A percentile compares a stretch with the other conserved stretches of the same genome.
These are phyloP conservation scores for Diversispora eburnea DNA, from an alignment of 192 early-diverging fungal genomes.

Conservation along the genomic window DNA sequence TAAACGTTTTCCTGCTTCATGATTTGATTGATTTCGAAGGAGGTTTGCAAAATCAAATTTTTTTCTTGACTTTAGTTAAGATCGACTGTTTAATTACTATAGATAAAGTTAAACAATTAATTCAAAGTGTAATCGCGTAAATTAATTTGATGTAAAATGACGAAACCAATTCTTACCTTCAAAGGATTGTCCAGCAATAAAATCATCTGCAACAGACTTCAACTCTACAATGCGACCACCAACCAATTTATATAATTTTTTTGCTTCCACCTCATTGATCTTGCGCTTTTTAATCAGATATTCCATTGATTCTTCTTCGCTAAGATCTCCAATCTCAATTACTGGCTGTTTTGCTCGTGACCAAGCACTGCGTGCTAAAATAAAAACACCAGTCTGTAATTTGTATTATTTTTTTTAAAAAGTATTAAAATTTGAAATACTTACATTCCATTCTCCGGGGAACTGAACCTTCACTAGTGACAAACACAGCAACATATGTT, in stretches of 20 bases:
- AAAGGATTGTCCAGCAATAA: no score
- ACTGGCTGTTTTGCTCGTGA: slow-evolving; percentile 10
- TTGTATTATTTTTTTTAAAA: background rate
- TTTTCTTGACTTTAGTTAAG: no score
- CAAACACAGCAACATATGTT: slow-evolving; percentile 26
- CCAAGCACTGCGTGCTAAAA: background rate
- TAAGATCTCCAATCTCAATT: slow-evolving; percentile 25
- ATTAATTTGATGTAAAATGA: no score
- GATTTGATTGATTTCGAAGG: no score
- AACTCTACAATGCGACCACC: slow-evolving; percentile 9
- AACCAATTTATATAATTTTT: slow-evolving; percentile 17
- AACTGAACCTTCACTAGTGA: slow-evolving; percentile 23
- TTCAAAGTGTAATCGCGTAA: no score
- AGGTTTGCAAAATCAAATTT: no score
- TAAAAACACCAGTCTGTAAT: background rate
- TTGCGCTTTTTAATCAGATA: slow-evolving; percentile 23
- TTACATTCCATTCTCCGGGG: slow-evolving; percentile 22
- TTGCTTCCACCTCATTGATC: background rate
- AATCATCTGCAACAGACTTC: background rate
- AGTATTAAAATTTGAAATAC: background rate
- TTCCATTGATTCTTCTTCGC: slow-evolving; percentile 14
- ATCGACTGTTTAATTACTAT: no score
- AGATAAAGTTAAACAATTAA: no score
- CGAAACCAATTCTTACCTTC: no score
- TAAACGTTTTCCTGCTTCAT: no score